Evolutionary conservation across 306 rosid species (phyloP).

Genomic region (Ceratonia siliqua): DNA sequence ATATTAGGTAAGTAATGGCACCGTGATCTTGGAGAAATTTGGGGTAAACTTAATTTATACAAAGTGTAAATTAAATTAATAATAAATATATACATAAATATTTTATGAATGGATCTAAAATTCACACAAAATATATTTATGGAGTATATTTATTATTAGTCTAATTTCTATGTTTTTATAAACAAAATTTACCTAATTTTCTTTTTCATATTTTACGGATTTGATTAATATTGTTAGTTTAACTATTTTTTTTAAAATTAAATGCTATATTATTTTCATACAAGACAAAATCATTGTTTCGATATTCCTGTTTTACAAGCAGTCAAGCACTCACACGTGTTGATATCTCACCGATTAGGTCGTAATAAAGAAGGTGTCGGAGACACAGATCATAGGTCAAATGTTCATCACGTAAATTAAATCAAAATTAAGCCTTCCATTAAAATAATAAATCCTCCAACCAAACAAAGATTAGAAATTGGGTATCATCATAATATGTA

Average conservation of each 20-base stretch:
- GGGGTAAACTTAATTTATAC: too few species aligned
- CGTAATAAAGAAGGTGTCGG: conserved; percentile 2
- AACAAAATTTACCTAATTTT: too few species aligned
- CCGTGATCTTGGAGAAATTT: too few species aligned
- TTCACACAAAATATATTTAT: too few species aligned
- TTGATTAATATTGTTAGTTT: too few species aligned
- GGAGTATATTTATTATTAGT: too few species aligned
- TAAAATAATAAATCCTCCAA: too few species aligned
- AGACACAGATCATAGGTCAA: neutral
- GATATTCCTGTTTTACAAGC: neutral
- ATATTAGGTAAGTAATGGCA: neutral
- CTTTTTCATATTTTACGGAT: neutral
- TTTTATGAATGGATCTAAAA: too few species aligned
- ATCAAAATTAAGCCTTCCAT: neutral
- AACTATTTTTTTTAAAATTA: too few species aligned
- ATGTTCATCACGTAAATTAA: conserved; percentile 13
- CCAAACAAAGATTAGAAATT: neutral
- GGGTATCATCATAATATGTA: neutral
- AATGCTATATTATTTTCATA: neutral
- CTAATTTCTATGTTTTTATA: too few species aligned
- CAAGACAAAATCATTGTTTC: neutral
- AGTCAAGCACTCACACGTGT: conserved; percentile 24
- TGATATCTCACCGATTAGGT: neutral
- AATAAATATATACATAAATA: too few species aligned
- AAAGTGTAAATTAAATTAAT: too few species aligned